Percentiles rank a stretch among this genome's conserved stretches.
These are phyloP conservation scores for Fonsecaea pugnacius DNA, from an alignment of 2,329 filamentous ascomycete species.

Conservation along the genomic window DNA sequence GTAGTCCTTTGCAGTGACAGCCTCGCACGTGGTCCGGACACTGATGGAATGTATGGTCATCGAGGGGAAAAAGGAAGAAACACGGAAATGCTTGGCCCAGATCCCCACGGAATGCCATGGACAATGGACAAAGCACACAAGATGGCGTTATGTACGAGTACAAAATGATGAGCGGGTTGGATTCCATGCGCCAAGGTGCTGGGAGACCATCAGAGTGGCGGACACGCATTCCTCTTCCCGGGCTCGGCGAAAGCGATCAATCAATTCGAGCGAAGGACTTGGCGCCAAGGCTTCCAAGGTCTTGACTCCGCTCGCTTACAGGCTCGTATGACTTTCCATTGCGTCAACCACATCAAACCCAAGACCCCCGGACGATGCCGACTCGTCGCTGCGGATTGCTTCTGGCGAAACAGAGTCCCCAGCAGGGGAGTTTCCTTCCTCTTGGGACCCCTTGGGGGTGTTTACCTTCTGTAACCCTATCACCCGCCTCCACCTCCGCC, in stretches of 20 bases:
- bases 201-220: neutral
- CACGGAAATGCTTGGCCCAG: no score
- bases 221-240: neutral
- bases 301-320: conserved; percentile 9
- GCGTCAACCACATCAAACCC: neutral
- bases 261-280: neutral
- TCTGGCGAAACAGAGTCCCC: no score
- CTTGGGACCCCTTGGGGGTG: conserved; percentile 9
- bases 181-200: neutral
- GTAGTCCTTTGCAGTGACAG: no score
- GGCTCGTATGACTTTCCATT: neutral
- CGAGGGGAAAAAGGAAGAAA: no score
- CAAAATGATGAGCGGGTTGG: no score
- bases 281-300: conserved; percentile 1
- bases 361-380: neutral
- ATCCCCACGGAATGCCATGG: neutral
- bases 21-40: no score
- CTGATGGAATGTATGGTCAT: no score
- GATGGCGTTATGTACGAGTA: no score
- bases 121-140: neutral
- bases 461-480: conserved; percentile 6
- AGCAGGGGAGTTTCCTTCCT: neutral
- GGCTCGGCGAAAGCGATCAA: neutral
- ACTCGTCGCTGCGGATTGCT: neutral
- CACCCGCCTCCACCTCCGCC: conserved; percentile 14